Base-by-base conservation (phyloP, 192 early-diverging fungal species). In the Backusella circina region DNA sequence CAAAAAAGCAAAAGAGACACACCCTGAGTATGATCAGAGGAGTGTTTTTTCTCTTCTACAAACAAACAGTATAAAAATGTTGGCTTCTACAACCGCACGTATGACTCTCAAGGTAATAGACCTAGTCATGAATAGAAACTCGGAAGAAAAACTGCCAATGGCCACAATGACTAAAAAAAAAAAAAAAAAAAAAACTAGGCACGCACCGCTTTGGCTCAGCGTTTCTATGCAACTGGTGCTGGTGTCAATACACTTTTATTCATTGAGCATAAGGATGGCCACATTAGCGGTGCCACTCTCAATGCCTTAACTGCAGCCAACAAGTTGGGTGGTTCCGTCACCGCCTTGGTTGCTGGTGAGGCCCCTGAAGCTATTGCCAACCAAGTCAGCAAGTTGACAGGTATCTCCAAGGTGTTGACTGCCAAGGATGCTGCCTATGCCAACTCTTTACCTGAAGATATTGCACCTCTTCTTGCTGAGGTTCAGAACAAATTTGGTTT, bases 221-320 rank as follows among this genome's bases (percentile, higher is more conserved):
- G 79, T 35, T 73, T 70, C 65, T 90, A 90, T 75, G 86, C 88
- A 66, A 76, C 85, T 70, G 75, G 72, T 21, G 85, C 83, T 70
- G 82, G 82, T 67, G 86, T 85, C 72, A 89, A 90, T 15, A 93
- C 96, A 37, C 86, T 99, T 21, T 88, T 99, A 65, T 83, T 95
- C 70, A 92, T 96, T 57, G 97, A 99, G 83, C 92, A 95, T 86
- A 94, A 92, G 84, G 90, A 91, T 84, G 86, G 89, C 79, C 83
- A 79, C 16, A 77, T 95, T 35, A 86, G 87, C 61, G 83, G 91
- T 36, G 85, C 92, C 36, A 92, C 95, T 36, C 85, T 97, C 50
- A 95, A 95, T 76, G 94, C 97, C 23, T 85, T 97, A 71, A 91
- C 92, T 8, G 97, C 97, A 15, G 97, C 96, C 51, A 82, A 77